Conservation (phyloP, 75 land plant species). For the Adiantum capillusveneris region DNA sequence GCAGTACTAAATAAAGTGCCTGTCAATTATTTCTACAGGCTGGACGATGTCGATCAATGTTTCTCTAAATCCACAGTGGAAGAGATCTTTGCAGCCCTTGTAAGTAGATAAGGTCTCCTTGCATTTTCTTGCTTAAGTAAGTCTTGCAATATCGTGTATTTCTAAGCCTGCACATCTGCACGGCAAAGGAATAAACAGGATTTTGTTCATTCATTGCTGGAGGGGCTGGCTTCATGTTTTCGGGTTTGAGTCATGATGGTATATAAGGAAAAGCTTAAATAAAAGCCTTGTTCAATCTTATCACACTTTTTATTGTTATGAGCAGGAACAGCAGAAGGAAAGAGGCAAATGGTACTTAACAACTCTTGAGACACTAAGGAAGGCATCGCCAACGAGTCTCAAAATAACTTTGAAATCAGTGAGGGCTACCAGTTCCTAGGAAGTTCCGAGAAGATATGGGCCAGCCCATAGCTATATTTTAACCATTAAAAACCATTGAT, state of each 20-base stretch:
- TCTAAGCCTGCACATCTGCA: too few species aligned
- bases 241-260: not conserved
- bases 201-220: too few species aligned
- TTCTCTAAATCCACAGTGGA: slow-evolving; percentile 63
- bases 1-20: too few species aligned
- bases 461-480: not conserved
- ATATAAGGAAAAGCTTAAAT: too few species aligned
- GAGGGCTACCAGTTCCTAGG: slow-evolving; percentile 1
- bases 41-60: slow-evolving; percentile 52
- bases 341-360: slow-evolving; percentile 46
- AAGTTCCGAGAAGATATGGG: not conserved
- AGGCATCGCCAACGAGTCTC: slow-evolving; percentile 74
- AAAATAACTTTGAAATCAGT: slow-evolving; percentile 76
- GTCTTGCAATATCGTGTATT: too few species aligned
- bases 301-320: slow-evolving; percentile 3
- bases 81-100: slow-evolving; percentile 49
- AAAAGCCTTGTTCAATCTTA: too few species aligned
- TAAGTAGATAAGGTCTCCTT: too few species aligned
- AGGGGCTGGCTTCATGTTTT: too few species aligned
- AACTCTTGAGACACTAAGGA: slow-evolving; percentile 44
- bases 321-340: slow-evolving; percentile 46
- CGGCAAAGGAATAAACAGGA: too few species aligned
- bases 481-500: not conserved
- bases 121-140: too few species aligned
- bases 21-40: slow-evolving; percentile 22